phyloP scores from a whole-genome alignment of 257 asterid species.

The Prunella vulgaris region DNA sequence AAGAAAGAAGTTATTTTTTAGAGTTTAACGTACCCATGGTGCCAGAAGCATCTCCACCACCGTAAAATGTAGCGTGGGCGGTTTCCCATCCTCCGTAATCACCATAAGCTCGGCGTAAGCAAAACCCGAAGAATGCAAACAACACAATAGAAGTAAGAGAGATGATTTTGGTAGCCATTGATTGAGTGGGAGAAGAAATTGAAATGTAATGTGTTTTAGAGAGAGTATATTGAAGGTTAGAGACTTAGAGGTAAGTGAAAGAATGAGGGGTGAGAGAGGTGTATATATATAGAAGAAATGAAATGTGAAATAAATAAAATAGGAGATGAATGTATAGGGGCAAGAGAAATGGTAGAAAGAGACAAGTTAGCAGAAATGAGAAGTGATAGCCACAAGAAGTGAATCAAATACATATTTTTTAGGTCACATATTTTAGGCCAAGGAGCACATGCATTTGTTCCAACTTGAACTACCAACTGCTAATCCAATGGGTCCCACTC shows the following conservation, averaged over 20 bases:
- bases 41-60: slow-evolving; percentile 60
- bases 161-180: background rate
- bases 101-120: slow-evolving; percentile 18
- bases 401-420: slow-evolving; percentile 19
- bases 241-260: slow-evolving; percentile 17
- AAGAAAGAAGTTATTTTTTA: background rate
- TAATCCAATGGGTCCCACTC: slow-evolving; percentile 48
- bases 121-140: slow-evolving; percentile 24
- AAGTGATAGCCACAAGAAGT: slow-evolving; percentile 35
- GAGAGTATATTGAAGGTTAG: background rate
- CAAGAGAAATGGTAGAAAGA: slow-evolving; percentile 31
- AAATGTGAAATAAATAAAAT: background rate
- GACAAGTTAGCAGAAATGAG: slow-evolving; percentile 35
- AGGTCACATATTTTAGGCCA: slow-evolving; percentile 33
- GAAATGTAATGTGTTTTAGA: background rate
- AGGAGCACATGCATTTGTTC: slow-evolving; percentile 72
- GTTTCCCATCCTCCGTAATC: slow-evolving; percentile 47
- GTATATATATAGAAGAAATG: slow-evolving; percentile 41
- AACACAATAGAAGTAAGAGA: slow-evolving; percentile 22
- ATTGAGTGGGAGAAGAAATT: background rate
- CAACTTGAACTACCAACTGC: slow-evolving; percentile 68
- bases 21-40: slow-evolving; percentile 42
- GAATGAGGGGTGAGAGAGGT: slow-evolving; percentile 18
- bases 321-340: background rate
- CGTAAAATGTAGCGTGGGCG: slow-evolving; percentile 55